Evolutionary conservation across 805 yeast species (phyloP).

Genomic region (Teunomyces tritomae): DNA sequence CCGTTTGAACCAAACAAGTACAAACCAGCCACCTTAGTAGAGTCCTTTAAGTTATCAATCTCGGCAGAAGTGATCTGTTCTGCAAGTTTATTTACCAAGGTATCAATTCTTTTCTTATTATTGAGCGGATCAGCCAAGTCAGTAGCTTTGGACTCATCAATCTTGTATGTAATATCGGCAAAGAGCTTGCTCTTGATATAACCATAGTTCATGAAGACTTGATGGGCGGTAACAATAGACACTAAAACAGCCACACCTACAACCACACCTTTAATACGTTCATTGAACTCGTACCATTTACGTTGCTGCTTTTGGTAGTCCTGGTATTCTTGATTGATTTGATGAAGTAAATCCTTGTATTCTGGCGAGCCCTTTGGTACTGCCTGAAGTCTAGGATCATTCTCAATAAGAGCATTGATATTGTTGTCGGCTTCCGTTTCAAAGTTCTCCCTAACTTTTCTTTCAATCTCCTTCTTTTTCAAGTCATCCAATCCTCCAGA

Average conservation of each 20-base stretch:
- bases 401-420: conserved; percentile 23
- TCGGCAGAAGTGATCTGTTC: conserved; percentile 20
- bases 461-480: conserved; percentile 11
- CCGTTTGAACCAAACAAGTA: conserved; percentile 36
- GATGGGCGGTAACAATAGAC: conserved; percentile 40
- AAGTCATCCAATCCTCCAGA: conserved; percentile 18
- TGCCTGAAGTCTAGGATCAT: conserved; percentile 29
- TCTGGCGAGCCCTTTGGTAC: conserved; percentile 34
- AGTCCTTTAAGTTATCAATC: conserved; percentile 18
- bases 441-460: conserved; percentile 7
- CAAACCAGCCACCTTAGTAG: conserved; percentile 29
- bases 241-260: conserved; percentile 41
- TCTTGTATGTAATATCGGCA: conserved; percentile 32
- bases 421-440: conserved; percentile 12
- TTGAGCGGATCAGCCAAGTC: conserved; percentile 30
- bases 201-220: conserved; percentile 42
- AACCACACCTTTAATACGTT: conserved; percentile 44
- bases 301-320: conserved; percentile 24
- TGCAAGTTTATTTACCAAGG: conserved; percentile 25
- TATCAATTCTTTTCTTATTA: conserved; percentile 25
- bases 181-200: conserved; percentile 33
- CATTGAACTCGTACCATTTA: conserved; percentile 37
- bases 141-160: conserved; percentile 38
- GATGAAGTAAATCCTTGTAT: conserved; percentile 29
- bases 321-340: conserved; percentile 26